Conservation (phyloP, 2,329 filamentous ascomycete species). For the Elsinoe perseae region DNA sequence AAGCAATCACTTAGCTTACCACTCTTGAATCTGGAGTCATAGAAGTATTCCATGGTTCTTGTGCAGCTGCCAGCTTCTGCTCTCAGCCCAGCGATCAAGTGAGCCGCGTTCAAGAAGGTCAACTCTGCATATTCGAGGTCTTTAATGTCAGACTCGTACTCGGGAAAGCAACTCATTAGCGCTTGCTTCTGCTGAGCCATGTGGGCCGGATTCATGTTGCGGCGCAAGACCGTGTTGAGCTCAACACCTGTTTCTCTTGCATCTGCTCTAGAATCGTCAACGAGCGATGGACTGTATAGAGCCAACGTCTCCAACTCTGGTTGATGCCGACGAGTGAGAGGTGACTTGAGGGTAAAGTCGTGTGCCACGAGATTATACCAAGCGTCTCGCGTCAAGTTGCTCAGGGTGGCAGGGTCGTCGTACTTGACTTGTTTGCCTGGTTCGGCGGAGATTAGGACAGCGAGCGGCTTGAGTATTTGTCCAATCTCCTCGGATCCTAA, state of each 20-base stretch:
- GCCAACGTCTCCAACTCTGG: conserved; percentile 78
- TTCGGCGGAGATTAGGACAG: conserved; percentile 67
- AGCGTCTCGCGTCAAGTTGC: conserved; percentile 66
- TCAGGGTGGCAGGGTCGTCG: conserved; percentile 44
- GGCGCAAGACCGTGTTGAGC: conserved; percentile 82
- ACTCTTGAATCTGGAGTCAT: conserved; percentile 72
- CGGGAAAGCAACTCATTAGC: conserved; percentile 65
- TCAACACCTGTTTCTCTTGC: conserved; percentile 94
- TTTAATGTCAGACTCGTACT: conserved; percentile 69
- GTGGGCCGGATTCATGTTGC: conserved; percentile 74
- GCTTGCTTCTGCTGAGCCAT: conserved; percentile 73
- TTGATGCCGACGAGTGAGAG: conserved; percentile 62
- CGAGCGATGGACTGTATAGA: conserved; percentile 75
- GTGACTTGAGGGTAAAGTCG: conserved; percentile 70
- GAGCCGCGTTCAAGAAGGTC: conserved; percentile 84
- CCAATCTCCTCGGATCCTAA: conserved; percentile 80
- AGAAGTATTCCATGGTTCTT: conserved; percentile 80
- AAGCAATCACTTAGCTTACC: conserved; percentile 57
- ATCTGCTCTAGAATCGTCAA: conserved; percentile 81
- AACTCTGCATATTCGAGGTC: conserved; percentile 79
- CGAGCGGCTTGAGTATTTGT: conserved; percentile 79
- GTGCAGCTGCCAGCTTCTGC: conserved; percentile 84
- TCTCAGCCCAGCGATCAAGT: conserved; percentile 80
- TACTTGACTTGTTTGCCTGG: conserved; percentile 32
- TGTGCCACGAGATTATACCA: conserved; percentile 99